Evolutionary conservation across 495 filamentous ascomycete species (phyloP).

Genomic region (Aspergillus baeticus): DNA sequence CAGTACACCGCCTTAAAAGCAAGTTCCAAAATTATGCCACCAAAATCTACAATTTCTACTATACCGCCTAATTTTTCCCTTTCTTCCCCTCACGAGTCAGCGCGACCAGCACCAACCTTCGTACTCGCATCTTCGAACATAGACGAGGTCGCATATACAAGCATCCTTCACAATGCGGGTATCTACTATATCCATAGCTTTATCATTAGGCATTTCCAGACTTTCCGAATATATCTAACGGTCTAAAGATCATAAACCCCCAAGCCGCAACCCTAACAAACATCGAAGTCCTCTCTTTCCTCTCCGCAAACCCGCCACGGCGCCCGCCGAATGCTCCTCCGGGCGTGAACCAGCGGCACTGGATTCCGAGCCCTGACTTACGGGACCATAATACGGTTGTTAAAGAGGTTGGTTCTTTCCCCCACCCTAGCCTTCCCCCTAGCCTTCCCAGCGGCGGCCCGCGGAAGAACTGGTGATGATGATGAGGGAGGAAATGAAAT

Average conservation of each 20-base stretch:
- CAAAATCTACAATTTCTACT: conserved; percentile 7
- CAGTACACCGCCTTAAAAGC: background rate
- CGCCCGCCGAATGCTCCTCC: conserved; percentile 40
- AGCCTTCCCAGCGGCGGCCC: too few relatives aligned
- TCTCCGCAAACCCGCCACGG: conserved; percentile 48
- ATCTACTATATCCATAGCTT: too few relatives aligned
- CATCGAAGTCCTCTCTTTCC: conserved; percentile 60
- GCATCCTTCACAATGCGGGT: conserved; percentile 2
- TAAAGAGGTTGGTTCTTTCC: conserved; percentile 39
- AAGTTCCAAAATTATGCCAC: conserved; percentile 6
- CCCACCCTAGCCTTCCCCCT: background rate
- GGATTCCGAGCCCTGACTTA: conserved; percentile 43
- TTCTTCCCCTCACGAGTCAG: conserved; percentile 4
- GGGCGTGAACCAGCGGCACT: conserved; percentile 32
- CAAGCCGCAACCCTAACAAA: conserved; percentile 64
- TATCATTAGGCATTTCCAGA: too few relatives aligned
- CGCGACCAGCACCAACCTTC: background rate
- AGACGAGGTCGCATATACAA: too few relatives aligned
- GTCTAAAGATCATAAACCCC: conserved; percentile 56
- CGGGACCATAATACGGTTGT: conserved; percentile 51
- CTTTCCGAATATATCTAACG: background rate
- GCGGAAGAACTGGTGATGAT: too few relatives aligned
- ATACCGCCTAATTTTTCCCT: conserved; percentile 6
- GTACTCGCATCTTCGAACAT: too few relatives aligned
- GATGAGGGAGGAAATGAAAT: too few relatives aligned